Conservation (phyloP, 169 alveolate genomes). For the Toxoplasma gondii region DNA sequence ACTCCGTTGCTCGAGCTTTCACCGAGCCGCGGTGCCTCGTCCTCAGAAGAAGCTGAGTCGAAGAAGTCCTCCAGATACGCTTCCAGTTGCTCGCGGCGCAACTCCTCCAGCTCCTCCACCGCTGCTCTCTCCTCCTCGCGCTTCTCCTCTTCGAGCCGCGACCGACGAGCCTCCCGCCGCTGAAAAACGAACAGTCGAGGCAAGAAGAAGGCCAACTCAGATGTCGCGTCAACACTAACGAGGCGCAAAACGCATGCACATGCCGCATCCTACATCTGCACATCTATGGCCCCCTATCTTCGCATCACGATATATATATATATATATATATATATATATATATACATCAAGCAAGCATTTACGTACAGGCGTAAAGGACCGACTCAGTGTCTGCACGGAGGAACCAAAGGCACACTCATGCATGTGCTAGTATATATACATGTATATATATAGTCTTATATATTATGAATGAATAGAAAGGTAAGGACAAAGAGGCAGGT, state of each 20-base stretch:
- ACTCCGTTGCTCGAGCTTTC: too few species aligned
- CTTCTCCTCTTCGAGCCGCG: neutral
- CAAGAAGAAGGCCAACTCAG: neutral
- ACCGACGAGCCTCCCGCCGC: neutral
- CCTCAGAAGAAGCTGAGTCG: too few species aligned
- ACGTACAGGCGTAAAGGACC: neutral
- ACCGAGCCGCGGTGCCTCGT: too few species aligned
- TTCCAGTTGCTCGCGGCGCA: neutral
- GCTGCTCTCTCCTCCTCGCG: neutral
- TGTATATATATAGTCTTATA: neutral
- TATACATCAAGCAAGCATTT: neutral
- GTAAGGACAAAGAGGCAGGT: neutral
- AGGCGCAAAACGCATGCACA: too few species aligned
- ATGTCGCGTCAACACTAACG: too few species aligned
- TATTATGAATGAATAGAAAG: neutral
- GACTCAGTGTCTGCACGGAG: neutral
- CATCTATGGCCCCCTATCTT: too few species aligned
- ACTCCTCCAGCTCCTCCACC: neutral
- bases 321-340: too few species aligned
- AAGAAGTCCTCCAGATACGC: neutral
- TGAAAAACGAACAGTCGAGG: neutral
- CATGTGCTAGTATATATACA: neutral
- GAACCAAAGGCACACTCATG: neutral
- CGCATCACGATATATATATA: too few species aligned
- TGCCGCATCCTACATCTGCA: too few species aligned